Evolutionary conservation across 805 yeast genomes (phyloP).

Genomic region (Priceomyces castillae): DNA sequence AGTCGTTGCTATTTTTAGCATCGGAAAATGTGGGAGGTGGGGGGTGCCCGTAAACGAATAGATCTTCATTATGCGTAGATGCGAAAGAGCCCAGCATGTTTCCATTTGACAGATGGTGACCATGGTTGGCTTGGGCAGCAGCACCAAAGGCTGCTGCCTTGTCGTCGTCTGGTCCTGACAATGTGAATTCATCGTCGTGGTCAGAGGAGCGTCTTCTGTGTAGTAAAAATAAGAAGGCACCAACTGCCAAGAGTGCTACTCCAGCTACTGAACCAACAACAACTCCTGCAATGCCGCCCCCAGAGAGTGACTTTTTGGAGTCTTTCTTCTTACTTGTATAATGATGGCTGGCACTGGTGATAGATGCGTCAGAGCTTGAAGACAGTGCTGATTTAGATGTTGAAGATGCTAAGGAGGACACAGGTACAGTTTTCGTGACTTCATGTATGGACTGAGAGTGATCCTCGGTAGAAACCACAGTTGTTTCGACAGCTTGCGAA

Average conservation of each 20-base stretch:
- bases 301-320: slow-evolving; percentile 23
- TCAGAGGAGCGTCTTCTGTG: slow-evolving; percentile 42
- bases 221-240: slow-evolving; percentile 40
- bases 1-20: slow-evolving; percentile 21
- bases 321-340: slow-evolving; percentile 11
- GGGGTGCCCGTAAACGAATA: slow-evolving; percentile 15
- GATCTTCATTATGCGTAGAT: slow-evolving; percentile 19
- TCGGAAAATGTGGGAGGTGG: slow-evolving; percentile 11
- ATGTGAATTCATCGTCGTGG: slow-evolving; percentile 36
- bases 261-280: slow-evolving; percentile 44
- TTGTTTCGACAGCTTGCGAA: slow-evolving; percentile 8
- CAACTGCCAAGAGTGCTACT: slow-evolving; percentile 32
- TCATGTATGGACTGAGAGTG: slow-evolving; percentile 2
- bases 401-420: slow-evolving; percentile 12
- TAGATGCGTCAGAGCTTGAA: slow-evolving; percentile 6
- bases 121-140: slow-evolving; percentile 22
- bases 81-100: slow-evolving; percentile 17
- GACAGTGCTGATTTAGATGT: slow-evolving; percentile 10
- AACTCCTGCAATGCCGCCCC: slow-evolving; percentile 43
- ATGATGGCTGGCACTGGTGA: slow-evolving; percentile 11
- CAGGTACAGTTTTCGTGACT: slow-evolving; percentile 9
- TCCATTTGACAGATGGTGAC: slow-evolving; percentile 10
- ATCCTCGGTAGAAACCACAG: slow-evolving; percentile 19
- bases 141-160: slow-evolving; percentile 10
- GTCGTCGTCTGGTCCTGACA: slow-evolving; percentile 26